phyloP scores from a whole-genome alignment of 176 grass and related monocot genomes.

The Phyllostachys edulis region DNA sequence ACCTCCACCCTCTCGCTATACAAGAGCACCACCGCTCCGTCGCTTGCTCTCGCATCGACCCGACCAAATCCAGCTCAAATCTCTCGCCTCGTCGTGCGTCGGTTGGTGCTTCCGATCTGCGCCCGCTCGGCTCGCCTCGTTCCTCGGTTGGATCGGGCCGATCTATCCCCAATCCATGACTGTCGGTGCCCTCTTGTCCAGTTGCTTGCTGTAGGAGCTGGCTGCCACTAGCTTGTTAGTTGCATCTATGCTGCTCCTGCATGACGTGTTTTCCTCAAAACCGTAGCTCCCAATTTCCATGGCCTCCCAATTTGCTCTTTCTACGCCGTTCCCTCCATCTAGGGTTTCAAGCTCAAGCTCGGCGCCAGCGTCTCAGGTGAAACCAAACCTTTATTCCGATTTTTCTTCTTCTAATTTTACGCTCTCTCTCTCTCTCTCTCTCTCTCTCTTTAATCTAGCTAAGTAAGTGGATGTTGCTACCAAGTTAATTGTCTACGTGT shows the following conservation, averaged over 20 bases:
- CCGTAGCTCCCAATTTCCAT: background rate
- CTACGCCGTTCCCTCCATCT: background rate
- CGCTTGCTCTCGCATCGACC: background rate
- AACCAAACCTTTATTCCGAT: background rate
- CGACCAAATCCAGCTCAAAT: conserved; percentile 28
- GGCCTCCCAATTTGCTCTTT: background rate
- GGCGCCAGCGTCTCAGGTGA: conserved; percentile 40
- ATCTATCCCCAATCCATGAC: background rate
- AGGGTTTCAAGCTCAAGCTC: conserved; percentile 40
- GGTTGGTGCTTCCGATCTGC: background rate
- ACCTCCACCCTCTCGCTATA: background rate
- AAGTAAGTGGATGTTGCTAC: background rate
- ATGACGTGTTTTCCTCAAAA: background rate
- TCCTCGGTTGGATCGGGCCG: background rate
- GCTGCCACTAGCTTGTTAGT: background rate
- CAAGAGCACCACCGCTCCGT: conserved; percentile 19
- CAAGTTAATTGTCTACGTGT: background rate
- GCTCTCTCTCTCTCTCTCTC: background rate
- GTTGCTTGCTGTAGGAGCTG: background rate
- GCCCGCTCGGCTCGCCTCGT: background rate
- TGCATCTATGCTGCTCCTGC: conserved; percentile 13
- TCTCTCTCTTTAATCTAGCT: background rate
- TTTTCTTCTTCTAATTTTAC: background rate
- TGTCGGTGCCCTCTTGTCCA: background rate
- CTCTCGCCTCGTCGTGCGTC: background rate